These are phyloP conservation scores for Bocquillonia castaneifolia DNA, from an alignment of 441 rosid genomes.

Conservation along the genomic window DNA sequence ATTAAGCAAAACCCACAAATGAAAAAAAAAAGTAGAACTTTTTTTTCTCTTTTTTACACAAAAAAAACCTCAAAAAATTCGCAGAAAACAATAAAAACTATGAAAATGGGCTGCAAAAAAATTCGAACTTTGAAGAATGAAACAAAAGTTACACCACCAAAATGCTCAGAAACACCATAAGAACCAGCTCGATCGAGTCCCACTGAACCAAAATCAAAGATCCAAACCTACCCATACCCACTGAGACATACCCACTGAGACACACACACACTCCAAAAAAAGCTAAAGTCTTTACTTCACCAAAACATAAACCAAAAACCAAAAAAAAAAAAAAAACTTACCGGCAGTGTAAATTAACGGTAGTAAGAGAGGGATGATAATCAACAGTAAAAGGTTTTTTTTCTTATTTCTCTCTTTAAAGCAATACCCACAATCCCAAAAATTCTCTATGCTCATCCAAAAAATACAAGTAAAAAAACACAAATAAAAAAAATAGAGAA, in stretches of 20 bases:
- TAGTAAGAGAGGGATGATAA: constrained; percentile 12
- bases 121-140: constrained; percentile 9
- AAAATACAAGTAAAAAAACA: not conserved
- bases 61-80: constrained; percentile 18
- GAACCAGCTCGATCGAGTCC: constrained; percentile 43
- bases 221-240: constrained; percentile 22
- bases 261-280: too few relatives aligned
- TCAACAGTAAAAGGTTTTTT: not conserved
- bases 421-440: constrained; percentile 20
- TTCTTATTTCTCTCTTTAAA: not conserved
- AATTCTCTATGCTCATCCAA: constrained; percentile 10
- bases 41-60: not conserved
- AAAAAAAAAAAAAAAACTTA: constrained; percentile 22
- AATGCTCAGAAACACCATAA: constrained; percentile 9
- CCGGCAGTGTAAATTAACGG: constrained; percentile 36
- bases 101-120: constrained; percentile 11
- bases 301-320: not conserved
- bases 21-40: too few relatives aligned
- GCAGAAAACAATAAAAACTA: not conserved
- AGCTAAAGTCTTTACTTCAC: constrained; percentile 14
- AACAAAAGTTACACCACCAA: constrained; percentile 16
- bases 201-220: constrained; percentile 32
- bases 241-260: too few relatives aligned
- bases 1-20: constrained; percentile 6
- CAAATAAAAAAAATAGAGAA: too few relatives aligned